phyloP scores from a whole-genome alignment of 441 rosid species.

The Populus hybrid region DNA sequence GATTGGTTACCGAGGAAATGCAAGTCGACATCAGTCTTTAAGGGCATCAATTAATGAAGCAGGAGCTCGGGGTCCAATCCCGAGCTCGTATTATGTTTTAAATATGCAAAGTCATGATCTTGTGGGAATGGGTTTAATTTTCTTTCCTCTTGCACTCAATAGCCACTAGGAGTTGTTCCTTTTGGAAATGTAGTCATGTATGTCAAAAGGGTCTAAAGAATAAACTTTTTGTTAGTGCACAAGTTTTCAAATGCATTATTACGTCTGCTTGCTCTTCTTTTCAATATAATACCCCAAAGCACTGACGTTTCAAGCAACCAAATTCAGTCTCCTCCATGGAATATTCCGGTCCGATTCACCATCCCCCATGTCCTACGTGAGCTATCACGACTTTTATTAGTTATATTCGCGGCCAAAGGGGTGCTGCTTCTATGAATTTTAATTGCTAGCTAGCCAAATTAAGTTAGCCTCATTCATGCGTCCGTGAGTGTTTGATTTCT shows the following conservation, averaged over 20 bases:
- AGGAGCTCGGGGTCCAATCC: conserved; percentile 23
- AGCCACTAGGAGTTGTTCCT: conserved; percentile 10
- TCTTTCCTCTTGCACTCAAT: conserved; percentile 19
- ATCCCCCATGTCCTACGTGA: too few species aligned
- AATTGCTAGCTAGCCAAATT: background rate
- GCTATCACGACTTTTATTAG: too few species aligned
- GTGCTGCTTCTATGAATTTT: too few species aligned
- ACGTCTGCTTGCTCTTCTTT: conserved; percentile 7
- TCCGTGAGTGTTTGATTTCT: too few species aligned
- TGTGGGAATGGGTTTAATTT: conserved; percentile 16
- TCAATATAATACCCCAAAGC: background rate
- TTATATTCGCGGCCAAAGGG: too few species aligned
- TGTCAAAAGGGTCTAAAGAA: conserved; percentile 11
- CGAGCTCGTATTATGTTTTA: conserved; percentile 1
- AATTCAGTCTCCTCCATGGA: background rate
- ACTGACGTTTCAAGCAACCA: background rate
- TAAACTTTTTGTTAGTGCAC: conserved; percentile 9
- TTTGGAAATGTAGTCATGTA: background rate
- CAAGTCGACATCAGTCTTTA: conserved; percentile 25
- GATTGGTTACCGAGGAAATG: conserved; percentile 20
- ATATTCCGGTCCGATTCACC: too few species aligned
- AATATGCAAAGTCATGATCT: background rate
- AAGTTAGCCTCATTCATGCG: background rate
- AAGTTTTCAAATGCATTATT: conserved; percentile 18
- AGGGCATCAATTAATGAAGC: conserved; percentile 17